Conservation (phyloP, 495 filamentous ascomycete species). For the Haplographium delicatum region DNA sequence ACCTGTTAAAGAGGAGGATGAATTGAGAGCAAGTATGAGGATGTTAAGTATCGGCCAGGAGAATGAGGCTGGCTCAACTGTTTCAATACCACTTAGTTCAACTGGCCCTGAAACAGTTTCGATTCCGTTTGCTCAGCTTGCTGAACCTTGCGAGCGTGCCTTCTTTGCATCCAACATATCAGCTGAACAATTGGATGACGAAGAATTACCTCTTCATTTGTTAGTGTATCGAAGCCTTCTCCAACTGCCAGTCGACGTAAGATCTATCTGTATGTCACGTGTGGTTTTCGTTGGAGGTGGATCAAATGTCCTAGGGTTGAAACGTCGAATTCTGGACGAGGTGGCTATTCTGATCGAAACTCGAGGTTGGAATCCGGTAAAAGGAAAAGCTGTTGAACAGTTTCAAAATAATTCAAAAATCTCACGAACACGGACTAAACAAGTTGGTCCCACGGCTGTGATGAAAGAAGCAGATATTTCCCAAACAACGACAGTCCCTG, state of each 20-base stretch:
- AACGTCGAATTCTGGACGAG: slow-evolving; percentile 72
- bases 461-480: slow-evolving; percentile 19
- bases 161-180: slow-evolving; percentile 57
- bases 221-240: slow-evolving; percentile 75
- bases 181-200: slow-evolving; percentile 65
- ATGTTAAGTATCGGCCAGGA: slow-evolving; percentile 20
- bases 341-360: slow-evolving; percentile 55
- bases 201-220: slow-evolving; percentile 69
- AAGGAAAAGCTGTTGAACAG: slow-evolving; percentile 55
- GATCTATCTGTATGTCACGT: slow-evolving; percentile 81
- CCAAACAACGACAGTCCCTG: slow-evolving; percentile 11
- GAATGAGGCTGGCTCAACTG: slow-evolving; percentile 7
- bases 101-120: slow-evolving; percentile 43
- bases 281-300: slow-evolving; percentile 85
- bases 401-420: slow-evolving; percentile 47
- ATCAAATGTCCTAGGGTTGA: slow-evolving; percentile 74
- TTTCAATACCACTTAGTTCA: slow-evolving; percentile 45
- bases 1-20: slow-evolving; percentile 43
- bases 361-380: slow-evolving; percentile 72
- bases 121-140: slow-evolving; percentile 61
- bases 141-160: slow-evolving; percentile 68
- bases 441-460: slow-evolving; percentile 25
- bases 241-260: slow-evolving; percentile 70
- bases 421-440: slow-evolving; percentile 34
- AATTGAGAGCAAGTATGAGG: slow-evolving; percentile 33